Evolutionary conservation across 257 asterid species (phyloP), one percentile per base, ranked within the genome.

Genomic region (Nemophila menziesii): DNA sequence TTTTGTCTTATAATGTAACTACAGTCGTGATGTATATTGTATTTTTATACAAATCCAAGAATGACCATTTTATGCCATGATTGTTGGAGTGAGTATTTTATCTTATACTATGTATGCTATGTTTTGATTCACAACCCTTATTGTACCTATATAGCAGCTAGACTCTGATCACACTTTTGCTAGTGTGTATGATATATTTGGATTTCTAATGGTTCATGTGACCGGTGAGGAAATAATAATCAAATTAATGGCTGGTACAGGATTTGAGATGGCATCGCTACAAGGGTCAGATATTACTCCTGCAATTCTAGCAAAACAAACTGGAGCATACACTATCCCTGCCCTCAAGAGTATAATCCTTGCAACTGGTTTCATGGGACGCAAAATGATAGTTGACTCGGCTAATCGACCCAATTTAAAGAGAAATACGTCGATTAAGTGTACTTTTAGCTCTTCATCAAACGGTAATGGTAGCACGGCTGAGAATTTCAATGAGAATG

Each of bases 381-480:
- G 64, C 16, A 79, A 66, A 45, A 71, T 67, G 52, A 41, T 22
- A 47, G 22, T 29, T 52, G 54, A 33, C 23, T 51, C 57, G 52
- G 58, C 66, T 47, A 20, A 22, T 49, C 73, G 51, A 33, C 60
- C 45, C 6, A 49, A 26, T 33, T 33, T 11, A 29, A 64, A 58
- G 60, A 61, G 58, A 59, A 58, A 54, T 55, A 68, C 54, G 50
- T 60, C 51, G 5, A 68, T 74, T 20, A 56, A 50, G 13, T 54
- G 86, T 58, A 78, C 77, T 53, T 78, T 78, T 75, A 87, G 92
- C 57, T 87, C 97, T 1, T 73, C 97, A 7, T 83, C 97, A 19
- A 70, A 84, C 46, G 97, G 82, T 26, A 78, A 80, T 65, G 93
- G 90, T n/a, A 83, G 93, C 75, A 80, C 50, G 74, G 97, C 95